These are phyloP conservation scores for Pseudogymnoascus verrucosus DNA, from an alignment of 2,329 filamentous ascomycete species.

Conservation along the genomic window DNA sequence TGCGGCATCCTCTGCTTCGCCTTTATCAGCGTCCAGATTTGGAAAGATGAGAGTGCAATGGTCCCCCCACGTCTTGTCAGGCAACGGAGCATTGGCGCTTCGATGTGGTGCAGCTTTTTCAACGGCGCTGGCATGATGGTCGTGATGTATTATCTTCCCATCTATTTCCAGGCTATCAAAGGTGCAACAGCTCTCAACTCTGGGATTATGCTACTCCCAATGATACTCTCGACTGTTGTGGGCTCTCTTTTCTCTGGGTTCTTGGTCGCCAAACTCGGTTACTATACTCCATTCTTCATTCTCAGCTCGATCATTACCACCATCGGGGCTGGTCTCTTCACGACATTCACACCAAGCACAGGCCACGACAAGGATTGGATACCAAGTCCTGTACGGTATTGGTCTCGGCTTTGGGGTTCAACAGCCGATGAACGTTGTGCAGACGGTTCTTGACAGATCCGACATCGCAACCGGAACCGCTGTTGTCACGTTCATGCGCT, in stretches of 20 bases:
- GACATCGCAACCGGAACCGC: slow-evolving; percentile 45
- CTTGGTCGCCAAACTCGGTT: slow-evolving; percentile 25
- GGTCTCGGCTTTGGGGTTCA: slow-evolving; percentile 18
- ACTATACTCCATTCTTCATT: slow-evolving; percentile 24
- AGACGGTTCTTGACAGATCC: slow-evolving; percentile 41
- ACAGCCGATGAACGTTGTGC: slow-evolving; percentile 30
- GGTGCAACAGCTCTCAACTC: slow-evolving; percentile 32
- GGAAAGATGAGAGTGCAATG: slow-evolving; percentile 21
- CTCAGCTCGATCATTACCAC: slow-evolving; percentile 22
- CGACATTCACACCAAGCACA: slow-evolving; percentile 29
- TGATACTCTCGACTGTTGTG: slow-evolving; percentile 26
- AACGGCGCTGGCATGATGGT: slow-evolving; percentile 25
- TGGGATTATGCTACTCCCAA: slow-evolving; percentile 29
- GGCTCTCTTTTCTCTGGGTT: slow-evolving; percentile 25
- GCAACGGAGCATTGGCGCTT: slow-evolving; percentile 27
- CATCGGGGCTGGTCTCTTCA: slow-evolving; percentile 33
- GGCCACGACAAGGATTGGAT: slow-evolving; percentile 28
- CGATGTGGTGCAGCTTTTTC: slow-evolving; percentile 27
- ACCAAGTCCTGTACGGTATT: slow-evolving; percentile 15
- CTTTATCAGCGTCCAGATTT: slow-evolving; percentile 14
- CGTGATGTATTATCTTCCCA: slow-evolving; percentile 34
- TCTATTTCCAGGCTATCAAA: slow-evolving; percentile 39
- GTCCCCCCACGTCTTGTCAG: slow-evolving; percentile 31
- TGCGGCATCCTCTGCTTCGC: slow-evolving; percentile 19
- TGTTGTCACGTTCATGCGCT: slow-evolving; percentile 53